phyloP scores from a whole-genome alignment of 176 grass and related monocot species.

The Musa acuminata region DNA sequence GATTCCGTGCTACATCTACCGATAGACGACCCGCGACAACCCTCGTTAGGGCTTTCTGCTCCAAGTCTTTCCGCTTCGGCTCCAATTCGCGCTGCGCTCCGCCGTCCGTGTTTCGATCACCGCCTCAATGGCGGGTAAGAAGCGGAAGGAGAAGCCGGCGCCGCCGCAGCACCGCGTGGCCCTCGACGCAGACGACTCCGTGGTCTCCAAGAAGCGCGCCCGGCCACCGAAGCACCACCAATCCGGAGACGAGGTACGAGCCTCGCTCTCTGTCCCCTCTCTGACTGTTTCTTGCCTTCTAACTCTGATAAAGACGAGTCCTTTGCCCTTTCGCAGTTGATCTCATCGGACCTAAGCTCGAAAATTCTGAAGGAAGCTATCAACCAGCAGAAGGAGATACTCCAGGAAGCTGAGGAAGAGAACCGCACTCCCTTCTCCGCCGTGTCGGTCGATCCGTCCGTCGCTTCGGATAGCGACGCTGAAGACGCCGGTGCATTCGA shows the following conservation, averaged over 20 bases:
- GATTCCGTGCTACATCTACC: no score
- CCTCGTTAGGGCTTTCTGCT: no score
- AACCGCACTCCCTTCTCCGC: conserved; percentile 17
- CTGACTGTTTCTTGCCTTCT: not conserved
- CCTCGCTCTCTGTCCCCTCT: not conserved
- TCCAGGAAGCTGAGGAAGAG: conserved; percentile 25
- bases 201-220: conserved; percentile 50
- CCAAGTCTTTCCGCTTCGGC: not conserved
- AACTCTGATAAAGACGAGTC: not conserved
- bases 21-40: no score
- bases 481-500: conserved; percentile 73
- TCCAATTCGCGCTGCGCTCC: not conserved
- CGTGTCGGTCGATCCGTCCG: conserved; percentile 14
- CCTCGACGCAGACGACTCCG: conserved; percentile 42
- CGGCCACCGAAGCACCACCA: conserved; percentile 58
- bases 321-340: conserved; percentile 18
- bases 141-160: conserved; percentile 38
- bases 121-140: conserved; percentile 36
- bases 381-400: conserved; percentile 73
- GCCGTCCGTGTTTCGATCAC: not conserved
- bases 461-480: conserved; percentile 16
- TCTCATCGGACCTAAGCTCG: conserved; percentile 53
- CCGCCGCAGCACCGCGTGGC: conserved; percentile 27
- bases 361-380: conserved; percentile 78
- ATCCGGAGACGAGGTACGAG: conserved; percentile 41